These are phyloP conservation scores for Globisporangium cystogenes DNA, from an alignment of 352 stramenopile species.

Conservation along the genomic window DNA sequence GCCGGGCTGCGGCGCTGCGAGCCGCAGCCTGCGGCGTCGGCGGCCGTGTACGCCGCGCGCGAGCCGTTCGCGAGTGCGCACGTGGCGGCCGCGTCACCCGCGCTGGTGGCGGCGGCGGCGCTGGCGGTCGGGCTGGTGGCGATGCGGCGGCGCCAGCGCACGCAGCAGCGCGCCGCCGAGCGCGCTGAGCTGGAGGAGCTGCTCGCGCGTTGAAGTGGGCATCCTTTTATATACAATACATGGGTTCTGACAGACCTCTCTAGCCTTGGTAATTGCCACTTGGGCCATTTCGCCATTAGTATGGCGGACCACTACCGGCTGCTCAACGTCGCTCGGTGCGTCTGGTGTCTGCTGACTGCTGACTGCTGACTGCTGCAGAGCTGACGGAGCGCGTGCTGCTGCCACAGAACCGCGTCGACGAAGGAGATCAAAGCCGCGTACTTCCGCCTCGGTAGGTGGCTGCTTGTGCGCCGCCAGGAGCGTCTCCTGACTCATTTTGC, in stretches of 20 bases:
- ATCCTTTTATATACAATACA: neutral
- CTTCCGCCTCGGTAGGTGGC: slow-evolving; percentile 49
- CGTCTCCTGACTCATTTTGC: neutral
- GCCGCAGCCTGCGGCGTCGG: neutral
- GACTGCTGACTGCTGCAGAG: too few species aligned
- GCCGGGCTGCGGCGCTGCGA: slow-evolving; percentile 7
- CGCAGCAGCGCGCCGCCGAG: neutral
- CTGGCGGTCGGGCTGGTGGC: neutral
- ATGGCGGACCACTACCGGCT: slow-evolving; percentile 76
- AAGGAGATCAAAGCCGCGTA: slow-evolving; percentile 85
- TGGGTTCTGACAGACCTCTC: neutral
- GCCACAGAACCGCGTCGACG: slow-evolving; percentile 33
- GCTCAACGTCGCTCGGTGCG: slow-evolving; percentile 65
- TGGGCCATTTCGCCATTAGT: too few species aligned
- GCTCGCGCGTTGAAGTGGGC: neutral
- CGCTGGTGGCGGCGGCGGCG: neutral
- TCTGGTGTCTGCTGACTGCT: too few species aligned
- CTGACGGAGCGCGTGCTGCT: too few species aligned
- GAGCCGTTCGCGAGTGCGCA: neutral
- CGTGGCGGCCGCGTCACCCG: neutral
- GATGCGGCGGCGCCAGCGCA: neutral
- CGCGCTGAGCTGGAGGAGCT: neutral
- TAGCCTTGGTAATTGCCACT: too few species aligned
- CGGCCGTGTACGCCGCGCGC: neutral
- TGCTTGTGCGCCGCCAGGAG: neutral